phyloP scores from a whole-genome alignment of 78 protist species.

The Polysphondylium violaceum region DNA sequence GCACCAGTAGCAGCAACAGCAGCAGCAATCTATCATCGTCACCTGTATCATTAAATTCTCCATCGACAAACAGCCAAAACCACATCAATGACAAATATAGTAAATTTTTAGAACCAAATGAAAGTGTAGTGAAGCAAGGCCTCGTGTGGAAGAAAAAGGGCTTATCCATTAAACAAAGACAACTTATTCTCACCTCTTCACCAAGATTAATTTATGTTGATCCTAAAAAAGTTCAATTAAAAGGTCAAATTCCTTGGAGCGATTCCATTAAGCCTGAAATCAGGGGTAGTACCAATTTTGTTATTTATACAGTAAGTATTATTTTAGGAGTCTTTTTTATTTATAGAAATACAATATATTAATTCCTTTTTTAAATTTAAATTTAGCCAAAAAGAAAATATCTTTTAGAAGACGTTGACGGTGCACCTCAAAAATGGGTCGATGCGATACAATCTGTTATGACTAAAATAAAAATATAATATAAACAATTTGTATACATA shows the following conservation, averaged over 20 bases:
- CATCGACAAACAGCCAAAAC: neutral
- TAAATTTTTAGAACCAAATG: conserved; percentile 59
- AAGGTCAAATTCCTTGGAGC: conserved; percentile 84
- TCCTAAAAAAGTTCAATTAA: conserved; percentile 74
- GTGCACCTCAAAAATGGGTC: conserved; percentile 81
- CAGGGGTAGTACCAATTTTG: conserved; percentile 45
- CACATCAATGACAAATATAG: conserved; percentile 29
- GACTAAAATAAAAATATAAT: neutral
- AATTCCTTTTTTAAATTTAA: neutral
- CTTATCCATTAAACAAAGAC: conserved; percentile 80
- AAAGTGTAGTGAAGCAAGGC: conserved; percentile 71
- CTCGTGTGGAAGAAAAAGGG: conserved; percentile 83
- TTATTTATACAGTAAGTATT: conserved; percentile 69
- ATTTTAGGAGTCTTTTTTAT: neutral
- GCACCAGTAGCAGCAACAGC: conserved; percentile 4
- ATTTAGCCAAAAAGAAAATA: conserved; percentile 79
- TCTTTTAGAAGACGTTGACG: conserved; percentile 71
- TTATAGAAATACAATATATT: neutral
- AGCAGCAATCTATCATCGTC: neutral
- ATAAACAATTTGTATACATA: too few relatives aligned
- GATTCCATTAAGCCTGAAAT: conserved; percentile 38
- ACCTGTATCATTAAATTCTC: neutral
- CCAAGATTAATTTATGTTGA: conserved; percentile 89
- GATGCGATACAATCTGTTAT: conserved; percentile 56
- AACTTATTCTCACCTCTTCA: conserved; percentile 80